Evolutionary conservation across 768 basidiomycete genomes (phyloP).

Genomic region (Agaricus subrufescens): DNA sequence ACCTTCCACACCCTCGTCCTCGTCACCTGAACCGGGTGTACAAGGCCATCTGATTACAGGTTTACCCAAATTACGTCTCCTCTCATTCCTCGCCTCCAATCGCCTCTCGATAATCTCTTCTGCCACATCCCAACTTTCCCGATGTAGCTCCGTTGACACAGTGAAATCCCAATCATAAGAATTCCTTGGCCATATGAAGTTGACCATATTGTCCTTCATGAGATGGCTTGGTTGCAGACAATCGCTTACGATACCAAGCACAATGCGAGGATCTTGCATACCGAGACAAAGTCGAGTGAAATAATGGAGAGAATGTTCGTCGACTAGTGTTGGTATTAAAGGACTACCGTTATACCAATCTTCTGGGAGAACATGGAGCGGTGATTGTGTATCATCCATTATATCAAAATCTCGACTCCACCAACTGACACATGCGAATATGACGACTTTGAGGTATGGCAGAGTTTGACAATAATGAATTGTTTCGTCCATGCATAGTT

Average conservation of each 20-base stretch:
- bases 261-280: constrained; percentile 4
- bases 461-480: not conserved
- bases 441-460: not conserved
- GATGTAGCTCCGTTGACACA: not conserved
- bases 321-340: not conserved
- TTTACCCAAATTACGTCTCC: not conserved
- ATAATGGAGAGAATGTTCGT: constrained; percentile 4
- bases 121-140: constrained; percentile 5
- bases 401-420: constrained; percentile 2
- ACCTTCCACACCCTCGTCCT: not conserved
- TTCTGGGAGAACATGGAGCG: not conserved
- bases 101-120: constrained; percentile 8
- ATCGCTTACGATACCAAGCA: not conserved
- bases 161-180: constrained; percentile 8
- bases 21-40: not conserved
- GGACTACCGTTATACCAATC: not conserved
- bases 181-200: constrained; percentile 4
- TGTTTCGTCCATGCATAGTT: not conserved
- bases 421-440: constrained; percentile 1
- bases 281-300: constrained; percentile 3
- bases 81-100: not conserved
- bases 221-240: not conserved
- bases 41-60: not conserved
- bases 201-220: constrained; percentile 2
- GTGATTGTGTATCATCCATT: not conserved